Conservation (phyloP, 106 monocot genomes). For the Apostasia shenzhenica region DNA sequence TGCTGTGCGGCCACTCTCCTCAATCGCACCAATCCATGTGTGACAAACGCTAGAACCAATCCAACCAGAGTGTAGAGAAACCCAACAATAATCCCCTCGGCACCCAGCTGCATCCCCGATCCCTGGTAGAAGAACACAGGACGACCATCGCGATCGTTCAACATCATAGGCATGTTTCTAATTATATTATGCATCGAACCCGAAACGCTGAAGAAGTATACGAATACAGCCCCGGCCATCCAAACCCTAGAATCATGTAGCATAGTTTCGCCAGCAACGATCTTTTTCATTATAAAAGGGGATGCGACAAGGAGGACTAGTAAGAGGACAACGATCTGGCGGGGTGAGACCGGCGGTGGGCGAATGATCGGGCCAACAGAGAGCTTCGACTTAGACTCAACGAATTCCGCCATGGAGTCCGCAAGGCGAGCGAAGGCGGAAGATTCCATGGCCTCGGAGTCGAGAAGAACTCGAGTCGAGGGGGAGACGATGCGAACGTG, state of each 20-base stretch:
- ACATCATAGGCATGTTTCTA: constrained; percentile 70
- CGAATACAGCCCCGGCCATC: constrained; percentile 67
- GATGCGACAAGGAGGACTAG: constrained; percentile 26
- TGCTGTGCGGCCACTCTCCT: constrained; percentile 49
- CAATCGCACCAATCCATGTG: constrained; percentile 53
- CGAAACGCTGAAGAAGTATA: constrained; percentile 94
- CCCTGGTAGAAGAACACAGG: constrained; percentile 90
- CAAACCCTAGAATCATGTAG: constrained; percentile 68
- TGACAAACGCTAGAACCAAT: constrained; percentile 60
- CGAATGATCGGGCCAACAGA: constrained; percentile 61
- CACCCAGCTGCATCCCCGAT: constrained; percentile 94
- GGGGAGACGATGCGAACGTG: constrained; percentile 68
- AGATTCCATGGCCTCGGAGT: constrained; percentile 66
- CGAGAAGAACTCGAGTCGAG: constrained; percentile 12
- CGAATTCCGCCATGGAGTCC: constrained; percentile 83
- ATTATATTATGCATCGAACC: constrained; percentile 93
- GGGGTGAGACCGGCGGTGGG: constrained; percentile 68
- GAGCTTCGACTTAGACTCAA: constrained; percentile 51
- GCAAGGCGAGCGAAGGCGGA: constrained; percentile 59
- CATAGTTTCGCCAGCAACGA: constrained; percentile 63
- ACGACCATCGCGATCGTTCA: constrained; percentile 38
- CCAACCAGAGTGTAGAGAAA: constrained; percentile 85
- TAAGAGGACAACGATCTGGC: constrained; percentile 39
- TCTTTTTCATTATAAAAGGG: constrained; percentile 56
- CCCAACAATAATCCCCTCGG: constrained; percentile 83